Evolutionary conservation across 1,139 yeast species (phyloP).

Genomic region (Debaryomyces fabryi): DNA sequence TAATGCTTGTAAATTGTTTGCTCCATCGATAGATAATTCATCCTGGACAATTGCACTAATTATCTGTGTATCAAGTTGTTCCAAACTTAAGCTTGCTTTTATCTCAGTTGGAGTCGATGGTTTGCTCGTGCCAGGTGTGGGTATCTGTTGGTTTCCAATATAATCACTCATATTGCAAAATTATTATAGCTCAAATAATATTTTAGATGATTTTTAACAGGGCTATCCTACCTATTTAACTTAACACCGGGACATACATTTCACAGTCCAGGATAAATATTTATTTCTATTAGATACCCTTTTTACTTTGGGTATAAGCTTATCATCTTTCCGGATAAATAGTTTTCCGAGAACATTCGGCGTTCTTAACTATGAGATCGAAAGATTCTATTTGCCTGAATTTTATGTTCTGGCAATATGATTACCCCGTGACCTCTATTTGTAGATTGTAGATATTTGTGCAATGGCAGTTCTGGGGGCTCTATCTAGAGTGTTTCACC

Average conservation of each 20-base stretch:
- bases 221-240: neutral
- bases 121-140: neutral
- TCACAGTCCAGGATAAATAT: neutral
- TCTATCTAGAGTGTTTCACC: neutral
- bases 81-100: neutral
- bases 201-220: neutral
- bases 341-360: slow-evolving; percentile 3
- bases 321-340: slow-evolving; percentile 2
- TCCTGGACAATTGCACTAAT: neutral
- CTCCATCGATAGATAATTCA: neutral
- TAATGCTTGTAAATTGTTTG: neutral
- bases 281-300: neutral
- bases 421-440: neutral
- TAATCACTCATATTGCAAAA: neutral
- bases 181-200: neutral
- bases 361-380: neutral
- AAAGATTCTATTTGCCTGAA: neutral
- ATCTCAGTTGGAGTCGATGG: neutral
- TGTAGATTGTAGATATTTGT: too few relatives aligned
- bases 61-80: neutral
- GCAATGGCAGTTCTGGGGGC: neutral
- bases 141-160: slow-evolving; percentile 2
- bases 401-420: neutral
- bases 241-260: neutral
- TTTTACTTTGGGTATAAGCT: neutral